Conservation (phyloP, 176 grass and related monocot genomes). For the Microstegium vimineum region DNA sequence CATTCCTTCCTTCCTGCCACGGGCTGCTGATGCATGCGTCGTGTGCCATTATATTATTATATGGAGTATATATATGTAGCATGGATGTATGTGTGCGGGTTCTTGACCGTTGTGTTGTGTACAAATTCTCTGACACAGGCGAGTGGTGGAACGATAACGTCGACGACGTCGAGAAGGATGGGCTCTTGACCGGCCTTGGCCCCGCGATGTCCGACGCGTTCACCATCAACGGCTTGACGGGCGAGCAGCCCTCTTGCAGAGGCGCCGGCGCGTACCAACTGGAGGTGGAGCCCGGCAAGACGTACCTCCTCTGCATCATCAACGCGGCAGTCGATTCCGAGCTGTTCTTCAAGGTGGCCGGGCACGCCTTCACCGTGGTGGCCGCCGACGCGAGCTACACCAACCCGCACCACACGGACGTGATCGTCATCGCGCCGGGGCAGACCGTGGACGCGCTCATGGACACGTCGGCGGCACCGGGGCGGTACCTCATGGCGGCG, state of each 20-base stretch:
- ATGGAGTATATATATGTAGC: too few relatives aligned
- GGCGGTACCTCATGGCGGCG: conserved; percentile 57
- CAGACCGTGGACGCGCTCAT: conserved; percentile 73
- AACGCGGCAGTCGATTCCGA: conserved; percentile 61
- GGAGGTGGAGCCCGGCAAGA: conserved; percentile 42
- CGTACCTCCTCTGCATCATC: conserved; percentile 58
- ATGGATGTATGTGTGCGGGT: neutral
- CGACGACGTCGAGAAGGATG: conserved; percentile 20
- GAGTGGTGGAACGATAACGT: conserved; percentile 38
- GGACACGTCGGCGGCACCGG: conserved; percentile 20
- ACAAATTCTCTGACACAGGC: neutral
- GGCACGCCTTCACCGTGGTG: conserved; percentile 59
- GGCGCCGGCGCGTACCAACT: conserved; percentile 31
- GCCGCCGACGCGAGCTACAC: conserved; percentile 59
- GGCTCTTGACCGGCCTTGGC: neutral
- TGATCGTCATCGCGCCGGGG: conserved; percentile 48
- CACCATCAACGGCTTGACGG: conserved; percentile 52
- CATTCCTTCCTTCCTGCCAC: too few relatives aligned
- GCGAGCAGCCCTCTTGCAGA: conserved; percentile 23
- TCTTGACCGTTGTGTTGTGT: neutral
- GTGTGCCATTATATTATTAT: too few relatives aligned
- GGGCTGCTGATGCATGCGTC: neutral
- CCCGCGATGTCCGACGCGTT: neutral
- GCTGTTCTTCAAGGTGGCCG: conserved; percentile 60
- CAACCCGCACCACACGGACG: conserved; percentile 33